A percentile compares a stretch with the other conserved stretches of the same genome.
These are phyloP conservation scores for Cornus kousa DNA, from an alignment of 148 eudicot genomes.

Conservation along the genomic window DNA sequence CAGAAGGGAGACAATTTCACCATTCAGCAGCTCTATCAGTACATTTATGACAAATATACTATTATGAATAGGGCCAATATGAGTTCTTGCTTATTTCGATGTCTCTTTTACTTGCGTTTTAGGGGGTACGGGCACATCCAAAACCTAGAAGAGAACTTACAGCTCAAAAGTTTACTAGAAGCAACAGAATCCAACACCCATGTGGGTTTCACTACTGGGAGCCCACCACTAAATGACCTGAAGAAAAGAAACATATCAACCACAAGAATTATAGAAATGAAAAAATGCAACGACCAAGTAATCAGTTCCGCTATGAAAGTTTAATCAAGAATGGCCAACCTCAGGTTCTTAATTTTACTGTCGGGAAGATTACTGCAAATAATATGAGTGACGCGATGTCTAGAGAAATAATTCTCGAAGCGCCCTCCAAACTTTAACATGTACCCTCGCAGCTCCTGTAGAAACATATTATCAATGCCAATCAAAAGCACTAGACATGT, in stretches of 20 bases:
- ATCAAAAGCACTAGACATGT: background rate
- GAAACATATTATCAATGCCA: slow-evolving; percentile 1
- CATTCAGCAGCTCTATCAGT: no score
- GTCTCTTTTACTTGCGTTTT: no score
- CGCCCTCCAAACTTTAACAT: slow-evolving; percentile 92
- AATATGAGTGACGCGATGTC: slow-evolving; percentile 79
- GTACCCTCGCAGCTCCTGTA: slow-evolving; percentile 75
- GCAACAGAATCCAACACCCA: slow-evolving; percentile 86
- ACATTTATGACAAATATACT: no score
- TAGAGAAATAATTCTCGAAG: slow-evolving; percentile 93
- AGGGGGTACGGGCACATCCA: background rate
- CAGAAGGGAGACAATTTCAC: background rate
- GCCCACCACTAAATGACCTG: slow-evolving; percentile 91
- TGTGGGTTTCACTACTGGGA: slow-evolving; percentile 86
- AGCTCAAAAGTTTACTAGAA: slow-evolving; percentile 68
- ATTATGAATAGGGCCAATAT: no score
- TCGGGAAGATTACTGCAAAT: slow-evolving; percentile 94
- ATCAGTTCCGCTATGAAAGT: background rate
- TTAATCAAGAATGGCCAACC: slow-evolving; percentile 32
- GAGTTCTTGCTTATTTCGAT: no score
- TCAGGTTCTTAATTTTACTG: slow-evolving; percentile 83
- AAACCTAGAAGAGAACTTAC: slow-evolving; percentile 43
- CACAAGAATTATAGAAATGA: background rate
- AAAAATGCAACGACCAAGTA: background rate
- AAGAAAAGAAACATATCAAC: slow-evolving; percentile 11